Conservation (phyloP, 73 alveolate species). For the Diophrys sp. region DNA sequence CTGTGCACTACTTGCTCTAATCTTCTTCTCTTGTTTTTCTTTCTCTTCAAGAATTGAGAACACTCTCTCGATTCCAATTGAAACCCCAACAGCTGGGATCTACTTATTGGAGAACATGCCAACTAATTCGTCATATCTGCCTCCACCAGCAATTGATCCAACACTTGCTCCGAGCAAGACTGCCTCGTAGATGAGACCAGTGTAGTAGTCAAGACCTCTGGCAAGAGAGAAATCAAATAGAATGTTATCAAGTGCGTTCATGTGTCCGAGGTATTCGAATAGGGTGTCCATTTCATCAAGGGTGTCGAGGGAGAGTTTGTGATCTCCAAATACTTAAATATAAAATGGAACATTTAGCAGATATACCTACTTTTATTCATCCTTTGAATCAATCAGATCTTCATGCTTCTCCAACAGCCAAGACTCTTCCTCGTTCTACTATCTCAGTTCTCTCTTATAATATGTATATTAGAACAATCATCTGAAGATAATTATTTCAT, state of each 20-base stretch:
- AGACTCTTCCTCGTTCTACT: too few species aligned
- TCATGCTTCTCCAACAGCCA: too few species aligned
- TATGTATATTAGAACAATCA: too few species aligned
- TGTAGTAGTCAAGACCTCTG: conserved; percentile 96
- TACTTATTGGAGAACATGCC: conserved; percentile 71
- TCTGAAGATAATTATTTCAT: too few species aligned
- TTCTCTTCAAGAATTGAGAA: conserved; percentile 74
- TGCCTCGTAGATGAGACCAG: conserved; percentile 91
- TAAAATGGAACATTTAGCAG: too few species aligned
- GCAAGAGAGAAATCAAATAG: conserved; percentile 86
- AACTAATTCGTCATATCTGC: conserved; percentile 78
- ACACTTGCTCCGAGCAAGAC: conserved; percentile 68
- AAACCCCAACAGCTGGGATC: conserved; percentile 88
- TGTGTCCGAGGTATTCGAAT: conserved; percentile 54
- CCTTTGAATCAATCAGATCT: too few species aligned
- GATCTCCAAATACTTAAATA: conserved; percentile 67
- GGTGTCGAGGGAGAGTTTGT: conserved; percentile 73
- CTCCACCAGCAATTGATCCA: conserved; percentile 83
- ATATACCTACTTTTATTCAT: too few species aligned
- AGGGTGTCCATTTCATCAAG: conserved; percentile 83
- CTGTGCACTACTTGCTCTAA: too few species aligned
- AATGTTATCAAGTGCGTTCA: conserved; percentile 60
- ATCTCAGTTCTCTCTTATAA: too few species aligned
- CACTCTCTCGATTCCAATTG: conserved; percentile 81
- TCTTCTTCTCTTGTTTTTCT: conserved; percentile 27